phyloP scores from a whole-genome alignment of 768 basidiomycete species.

The Cyathus striatus region DNA sequence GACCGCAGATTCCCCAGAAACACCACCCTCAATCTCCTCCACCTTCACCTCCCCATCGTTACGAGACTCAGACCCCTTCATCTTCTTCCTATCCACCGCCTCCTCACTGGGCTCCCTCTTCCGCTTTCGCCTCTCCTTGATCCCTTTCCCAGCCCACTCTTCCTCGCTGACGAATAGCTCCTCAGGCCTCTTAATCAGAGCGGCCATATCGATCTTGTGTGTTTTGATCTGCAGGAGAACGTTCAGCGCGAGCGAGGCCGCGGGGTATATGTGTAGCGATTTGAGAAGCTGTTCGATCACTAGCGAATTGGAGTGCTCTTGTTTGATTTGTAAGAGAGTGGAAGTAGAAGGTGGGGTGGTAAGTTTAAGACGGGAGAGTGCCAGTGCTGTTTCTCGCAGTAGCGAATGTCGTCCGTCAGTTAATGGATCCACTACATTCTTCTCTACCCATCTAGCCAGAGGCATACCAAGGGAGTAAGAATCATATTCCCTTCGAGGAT shows the following conservation, averaged over 20 bases:
- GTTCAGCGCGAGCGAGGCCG: constrained; percentile 32
- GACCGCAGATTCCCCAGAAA: too few species aligned
- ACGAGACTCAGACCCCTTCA: constrained; percentile 6
- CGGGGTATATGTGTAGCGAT: constrained; percentile 38
- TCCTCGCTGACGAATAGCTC: constrained; percentile 47
- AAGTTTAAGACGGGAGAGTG: constrained; percentile 9
- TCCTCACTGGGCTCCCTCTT: constrained; percentile 9
- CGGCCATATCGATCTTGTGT: constrained; percentile 50
- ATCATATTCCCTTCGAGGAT: too few species aligned
- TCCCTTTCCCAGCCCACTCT: constrained; percentile 43
- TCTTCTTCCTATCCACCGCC: constrained; percentile 3
- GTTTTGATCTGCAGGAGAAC: constrained; percentile 34
- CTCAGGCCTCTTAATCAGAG: constrained; percentile 38
- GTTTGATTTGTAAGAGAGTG: background rate
- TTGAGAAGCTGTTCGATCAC: constrained; percentile 30
- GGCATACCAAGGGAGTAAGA: constrained; percentile 27
- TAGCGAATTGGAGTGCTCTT: background rate
- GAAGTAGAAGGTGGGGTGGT: background rate
- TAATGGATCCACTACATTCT: constrained; percentile 38
- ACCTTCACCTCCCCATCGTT: too few species aligned
- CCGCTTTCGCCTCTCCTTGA: constrained; percentile 26
- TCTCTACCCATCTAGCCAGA: constrained; percentile 36
- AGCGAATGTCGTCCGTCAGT: constrained; percentile 43
- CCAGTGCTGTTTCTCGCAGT: constrained; percentile 33
- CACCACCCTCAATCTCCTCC: too few species aligned